Base-by-base conservation (phyloP, 2,329 filamentous ascomycete genomes). In the Cercospora sesami region DNA sequence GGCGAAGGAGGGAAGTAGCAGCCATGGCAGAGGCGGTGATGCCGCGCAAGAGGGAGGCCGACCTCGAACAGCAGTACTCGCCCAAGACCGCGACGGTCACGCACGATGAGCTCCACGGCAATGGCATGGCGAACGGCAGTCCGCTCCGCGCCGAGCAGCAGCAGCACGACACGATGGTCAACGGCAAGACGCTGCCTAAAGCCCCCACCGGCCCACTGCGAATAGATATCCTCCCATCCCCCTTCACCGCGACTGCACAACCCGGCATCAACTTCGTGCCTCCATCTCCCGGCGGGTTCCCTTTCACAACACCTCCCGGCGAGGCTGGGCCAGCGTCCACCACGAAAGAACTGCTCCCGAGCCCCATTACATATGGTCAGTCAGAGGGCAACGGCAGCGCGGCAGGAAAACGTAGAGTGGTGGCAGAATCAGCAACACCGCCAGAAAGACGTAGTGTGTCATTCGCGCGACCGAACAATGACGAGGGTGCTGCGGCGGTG, bases 391-490 rank as follows among this genome's bases (percentile, higher is more conserved):
- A 31, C 14, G 48, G 53, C 26, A 67, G 33, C 30, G 39, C 21
- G 6, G 21, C 14, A 12, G n/a, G 55, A 21, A 36, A 66, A 58
- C 36, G 59, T 48, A 60, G 59, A 45, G 58, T 42, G 21, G 48
- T 45, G 33, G 36, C 63, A 10, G 51, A 51, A n/a, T 26, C 69
- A 21, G 65, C 60, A 18, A 75, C 75, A 12, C 74, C 75, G 16
- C 66, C 74, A 33, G 69, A 73, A 23, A 68, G 73, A 55, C 69
- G 74, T 62, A 77, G 75, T 64, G 74, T 77, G 30, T 74, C 76
- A 31, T 77, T 78, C 60, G 73, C 72, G 42, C 69, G 74, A n/a
- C 68, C 67, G 9, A 73, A 74, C 18, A 39, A 72, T 45, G 53
- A 61, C 72, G 9, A 59, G 31, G 51, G 58, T 68, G 65, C 70